Percentiles rank a stretch among this genome's conserved stretches.
Conservation (phyloP, 495 filamentous ascomycete species). For the Aspergillus conjunctus region DNA sequence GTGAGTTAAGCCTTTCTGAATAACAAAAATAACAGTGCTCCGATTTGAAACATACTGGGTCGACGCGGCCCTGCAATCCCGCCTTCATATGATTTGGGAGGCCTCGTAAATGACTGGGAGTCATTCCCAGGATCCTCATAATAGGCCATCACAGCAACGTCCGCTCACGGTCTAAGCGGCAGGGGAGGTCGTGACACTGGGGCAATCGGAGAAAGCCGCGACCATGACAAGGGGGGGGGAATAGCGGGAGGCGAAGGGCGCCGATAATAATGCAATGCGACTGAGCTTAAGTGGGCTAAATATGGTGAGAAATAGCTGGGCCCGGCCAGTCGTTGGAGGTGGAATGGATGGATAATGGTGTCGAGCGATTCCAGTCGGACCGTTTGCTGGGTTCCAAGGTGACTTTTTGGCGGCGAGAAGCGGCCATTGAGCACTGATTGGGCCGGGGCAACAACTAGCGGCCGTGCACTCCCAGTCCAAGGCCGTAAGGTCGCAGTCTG, state of each 20-base stretch:
- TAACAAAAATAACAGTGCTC: background rate
- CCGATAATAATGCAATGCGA: conserved; percentile 1
- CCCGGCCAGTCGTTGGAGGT: conserved; percentile 2
- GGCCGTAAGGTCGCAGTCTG: background rate
- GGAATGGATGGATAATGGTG: background rate
- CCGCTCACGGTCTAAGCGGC: conserved; percentile 3
- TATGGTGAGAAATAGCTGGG: background rate
- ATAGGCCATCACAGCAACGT: conserved; percentile 39
- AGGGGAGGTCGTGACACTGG: conserved; percentile 13
- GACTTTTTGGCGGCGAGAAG: conserved; percentile 10
- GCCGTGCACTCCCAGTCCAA: background rate
- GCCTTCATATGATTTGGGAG: conserved; percentile 41
- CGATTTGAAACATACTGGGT: conserved; percentile 38
- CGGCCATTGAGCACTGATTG: conserved; percentile 13
- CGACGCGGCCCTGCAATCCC: conserved; percentile 44
- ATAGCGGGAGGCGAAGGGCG: conserved; percentile 4
- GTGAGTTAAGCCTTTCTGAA: background rate
- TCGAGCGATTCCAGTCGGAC: background rate
- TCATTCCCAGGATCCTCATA: conserved; percentile 48
- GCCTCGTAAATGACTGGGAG: conserved; percentile 35
- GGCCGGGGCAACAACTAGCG: conserved; percentile 1
- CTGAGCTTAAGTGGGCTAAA: conserved; percentile 9
- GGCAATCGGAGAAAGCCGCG: conserved; percentile 17
- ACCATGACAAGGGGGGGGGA: conserved; percentile 19
- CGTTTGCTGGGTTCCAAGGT: conserved; percentile 1